phyloP scores from a whole-genome alignment of 148 eudicot genomes.

The Fagopyrum homotropicum region DNA sequence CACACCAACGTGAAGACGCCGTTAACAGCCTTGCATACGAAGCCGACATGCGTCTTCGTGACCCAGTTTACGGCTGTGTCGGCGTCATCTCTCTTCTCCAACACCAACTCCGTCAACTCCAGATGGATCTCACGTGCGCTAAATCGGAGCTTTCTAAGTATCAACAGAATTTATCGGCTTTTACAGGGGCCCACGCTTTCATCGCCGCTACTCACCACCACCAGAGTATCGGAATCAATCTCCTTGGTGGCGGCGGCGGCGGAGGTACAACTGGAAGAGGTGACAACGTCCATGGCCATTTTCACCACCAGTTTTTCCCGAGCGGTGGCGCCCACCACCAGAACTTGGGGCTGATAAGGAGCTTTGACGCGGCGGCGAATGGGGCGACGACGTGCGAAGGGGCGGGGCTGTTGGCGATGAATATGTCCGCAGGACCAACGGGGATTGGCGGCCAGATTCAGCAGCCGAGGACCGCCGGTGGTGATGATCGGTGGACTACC shows the following conservation, averaged over 20 bases:
- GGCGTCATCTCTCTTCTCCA: slow-evolving; percentile 82
- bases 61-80: slow-evolving; percentile 85
- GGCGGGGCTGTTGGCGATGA: slow-evolving; percentile 42
- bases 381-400: slow-evolving; percentile 19
- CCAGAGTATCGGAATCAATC: slow-evolving; percentile 27
- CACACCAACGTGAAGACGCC: slow-evolving; percentile 83
- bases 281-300: slow-evolving; percentile 19
- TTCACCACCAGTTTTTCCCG: slow-evolving; percentile 69
- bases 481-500: slow-evolving; percentile 49
- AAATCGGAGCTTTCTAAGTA: slow-evolving; percentile 74
- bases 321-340: slow-evolving; percentile 16
- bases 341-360: slow-evolving; percentile 31
- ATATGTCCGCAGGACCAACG: slow-evolving; percentile 30
- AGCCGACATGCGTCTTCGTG: slow-evolving; percentile 86
- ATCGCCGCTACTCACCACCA: slow-evolving; percentile 23
- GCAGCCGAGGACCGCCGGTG: slow-evolving; percentile 46
- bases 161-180: slow-evolving; percentile 21
- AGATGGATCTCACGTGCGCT: slow-evolving; percentile 62
- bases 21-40: slow-evolving; percentile 80
- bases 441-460: slow-evolving; percentile 41
- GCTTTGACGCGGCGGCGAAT: slow-evolving; percentile 29
- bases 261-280: slow-evolving; percentile 18
- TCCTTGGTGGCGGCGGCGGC: slow-evolving; percentile 21
- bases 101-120: slow-evolving; percentile 84
- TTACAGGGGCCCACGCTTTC: slow-evolving; percentile 20